These are phyloP conservation scores for Parastagonospora nodorum DNA, from an alignment of 2,329 filamentous ascomycete species.

Conservation along the genomic window DNA sequence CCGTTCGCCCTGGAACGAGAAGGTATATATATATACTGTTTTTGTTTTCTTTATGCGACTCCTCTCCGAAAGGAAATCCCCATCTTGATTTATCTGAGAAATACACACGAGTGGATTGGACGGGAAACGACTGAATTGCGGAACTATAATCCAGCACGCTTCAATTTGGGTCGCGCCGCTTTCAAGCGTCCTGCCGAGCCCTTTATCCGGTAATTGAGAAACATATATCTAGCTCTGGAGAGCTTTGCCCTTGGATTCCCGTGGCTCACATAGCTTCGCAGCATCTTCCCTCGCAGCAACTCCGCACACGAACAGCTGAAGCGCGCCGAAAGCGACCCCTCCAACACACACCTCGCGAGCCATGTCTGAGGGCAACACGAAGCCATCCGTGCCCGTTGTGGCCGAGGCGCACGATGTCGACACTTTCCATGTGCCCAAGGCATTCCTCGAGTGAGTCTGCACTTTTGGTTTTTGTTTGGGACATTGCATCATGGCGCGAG, in stretches of 20 bases:
- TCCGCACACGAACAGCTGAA: conserved; percentile 6
- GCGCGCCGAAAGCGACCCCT: conserved; percentile 11
- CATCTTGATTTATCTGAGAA: too few relatives aligned
- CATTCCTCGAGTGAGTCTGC: conserved; percentile 47
- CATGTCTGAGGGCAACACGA: conserved; percentile 54
- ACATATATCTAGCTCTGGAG: conserved; percentile 23
- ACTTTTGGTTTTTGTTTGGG: conserved; percentile 16
- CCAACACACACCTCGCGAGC: conserved; percentile 9
- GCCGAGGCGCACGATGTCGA: conserved; percentile 77
- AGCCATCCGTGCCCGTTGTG: conserved; percentile 59
- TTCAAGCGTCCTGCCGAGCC: conserved; percentile 37
- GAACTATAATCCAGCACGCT: conserved; percentile 16
- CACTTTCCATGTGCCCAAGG: conserved; percentile 67
- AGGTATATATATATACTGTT: too few relatives aligned
- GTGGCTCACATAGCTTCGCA: conserved; percentile 4
- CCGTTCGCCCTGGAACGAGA: conserved; percentile 16
- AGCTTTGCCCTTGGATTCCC: conserved; percentile 6
- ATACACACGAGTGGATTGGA: too few relatives aligned
- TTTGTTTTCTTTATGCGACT: too few relatives aligned
- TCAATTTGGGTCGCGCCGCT: conserved; percentile 34
- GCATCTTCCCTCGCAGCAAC: conserved; percentile 3
- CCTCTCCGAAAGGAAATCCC: too few relatives aligned
- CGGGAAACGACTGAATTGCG: too few relatives aligned
- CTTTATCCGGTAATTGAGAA: conserved; percentile 44
- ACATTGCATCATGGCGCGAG: conserved; percentile 23